Evolutionary conservation across 371 early-diverging fungal genomes (phyloP), one percentile per base, ranked within the genome.

Genomic region (Neoconidiobolus thromboides): DNA sequence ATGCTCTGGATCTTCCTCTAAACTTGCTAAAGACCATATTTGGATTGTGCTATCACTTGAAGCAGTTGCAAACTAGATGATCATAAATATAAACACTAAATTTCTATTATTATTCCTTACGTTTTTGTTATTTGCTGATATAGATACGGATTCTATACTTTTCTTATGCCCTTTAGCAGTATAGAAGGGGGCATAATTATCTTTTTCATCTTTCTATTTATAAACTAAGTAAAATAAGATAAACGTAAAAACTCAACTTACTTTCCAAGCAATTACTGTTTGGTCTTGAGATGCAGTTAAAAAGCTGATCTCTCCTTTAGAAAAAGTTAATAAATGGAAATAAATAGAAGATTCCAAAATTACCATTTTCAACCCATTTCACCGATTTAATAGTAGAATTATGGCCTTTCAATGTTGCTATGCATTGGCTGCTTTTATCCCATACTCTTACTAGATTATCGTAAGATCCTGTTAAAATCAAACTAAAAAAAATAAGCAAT

Each of bases 361-460:
- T 53, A 66, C 67, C 71, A 66, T 63, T 63, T 63, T 4, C 59
- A 58, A 76, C 63, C 71, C 79, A 79, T 5, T 73, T 70, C 48
- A 85, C 77, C 46, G 77, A 63, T 64, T 91, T 91, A 56, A 91
- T 78, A 12, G 90, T 71, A 50, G 80, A 82, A 10, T 63, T 73
- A 62, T 91, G 92, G 0, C 79, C 85, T 10, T 68, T 64, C 61
- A 89, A 72, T 46, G 79, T 81, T 10, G 76, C 73, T 41, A 82
- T 67, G 65, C 84, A 87, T 70, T 81, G 79, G 58, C 82, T 84
- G 7, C 77, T 74, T 49, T 73, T 69, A 64, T 86, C 82, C 89
- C 90, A 93, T 58, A 95, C 67, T 14, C 92, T 78, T 42, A 83
- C 83, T 58, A 76, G 71, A 58, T 81, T 82, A 65, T 95, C 95